These are phyloP conservation scores for Penicillium sp. DNA, from an alignment of 2,329 filamentous ascomycete species.

Conservation along the genomic window DNA sequence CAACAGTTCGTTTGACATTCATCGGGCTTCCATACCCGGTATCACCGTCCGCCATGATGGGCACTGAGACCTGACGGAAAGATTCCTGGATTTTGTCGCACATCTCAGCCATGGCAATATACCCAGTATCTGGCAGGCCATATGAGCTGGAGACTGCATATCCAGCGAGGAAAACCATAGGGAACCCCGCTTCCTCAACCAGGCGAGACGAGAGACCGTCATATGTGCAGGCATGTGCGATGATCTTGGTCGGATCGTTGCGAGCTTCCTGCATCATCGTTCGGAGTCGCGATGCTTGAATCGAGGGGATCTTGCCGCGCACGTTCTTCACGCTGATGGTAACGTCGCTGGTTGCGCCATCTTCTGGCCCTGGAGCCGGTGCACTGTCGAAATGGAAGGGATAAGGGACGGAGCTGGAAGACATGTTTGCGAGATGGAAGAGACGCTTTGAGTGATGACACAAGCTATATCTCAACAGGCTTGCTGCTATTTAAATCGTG, in stretches of 20 bases:
- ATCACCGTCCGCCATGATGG: conserved; percentile 53
- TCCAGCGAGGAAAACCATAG: conserved; percentile 50
- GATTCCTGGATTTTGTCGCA: conserved; percentile 52
- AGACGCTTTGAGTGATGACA: neutral
- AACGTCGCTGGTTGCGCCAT: conserved; percentile 13
- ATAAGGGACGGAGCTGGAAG: conserved; percentile 17
- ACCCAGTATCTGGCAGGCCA: conserved; percentile 54
- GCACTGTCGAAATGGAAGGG: conserved; percentile 21
- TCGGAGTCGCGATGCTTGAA: conserved; percentile 30
- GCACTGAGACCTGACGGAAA: conserved; percentile 42
- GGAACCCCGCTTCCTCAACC: conserved; percentile 53
- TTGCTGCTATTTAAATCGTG: no score
- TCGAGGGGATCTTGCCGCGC: conserved; percentile 15
- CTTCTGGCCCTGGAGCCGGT: conserved; percentile 3
- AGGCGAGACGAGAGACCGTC: conserved; percentile 51
- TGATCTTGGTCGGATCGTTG: conserved; percentile 48
- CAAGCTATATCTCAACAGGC: no score
- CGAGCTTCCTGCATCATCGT: conserved; percentile 48
- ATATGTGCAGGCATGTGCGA: conserved; percentile 50
- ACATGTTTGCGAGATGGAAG: conserved; percentile 11
- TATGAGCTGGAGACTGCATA: conserved; percentile 48
- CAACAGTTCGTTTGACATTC: conserved; percentile 53
- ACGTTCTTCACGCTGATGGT: conserved; percentile 11
- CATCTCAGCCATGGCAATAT: conserved; percentile 55
- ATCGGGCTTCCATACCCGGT: conserved; percentile 55